Evolutionary conservation across 2,329 filamentous ascomycete species (phyloP).

Genomic region (Neopestalotiopsis sp.): DNA sequence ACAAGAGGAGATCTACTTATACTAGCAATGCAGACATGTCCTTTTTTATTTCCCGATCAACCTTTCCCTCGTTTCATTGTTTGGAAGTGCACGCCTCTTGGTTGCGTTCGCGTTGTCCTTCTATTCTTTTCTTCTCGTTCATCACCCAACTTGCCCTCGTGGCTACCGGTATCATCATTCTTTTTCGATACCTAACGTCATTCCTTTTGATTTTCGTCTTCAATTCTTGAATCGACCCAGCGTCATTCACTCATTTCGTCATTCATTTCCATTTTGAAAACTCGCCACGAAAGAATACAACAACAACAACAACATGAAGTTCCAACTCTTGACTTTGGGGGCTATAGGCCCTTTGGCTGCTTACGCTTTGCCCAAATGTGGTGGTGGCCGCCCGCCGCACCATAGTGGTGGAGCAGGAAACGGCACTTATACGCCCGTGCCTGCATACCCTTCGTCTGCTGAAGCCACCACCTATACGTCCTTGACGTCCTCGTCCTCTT

Average conservation of each 20-base stretch:
- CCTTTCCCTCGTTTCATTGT: too few species aligned
- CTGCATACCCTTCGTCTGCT: neutral
- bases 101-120: neutral
- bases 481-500: neutral
- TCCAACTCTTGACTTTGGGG: neutral
- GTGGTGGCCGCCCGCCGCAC: neutral
- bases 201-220: neutral
- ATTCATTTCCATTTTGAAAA: neutral
- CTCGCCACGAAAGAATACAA: neutral
- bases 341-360: neutral
- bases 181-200: neutral
- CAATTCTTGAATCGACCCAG: neutral
- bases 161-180: neutral
- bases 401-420: neutral
- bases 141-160: neutral
- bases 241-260: neutral
- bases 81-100: neutral
- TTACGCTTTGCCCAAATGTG: constrained; percentile 3
- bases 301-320: neutral
- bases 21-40: neutral
- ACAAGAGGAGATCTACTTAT: neutral
- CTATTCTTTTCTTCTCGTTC: neutral
- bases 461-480: neutral
- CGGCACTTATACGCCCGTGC: neutral
- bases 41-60: neutral